Conservation (phyloP, 805 yeast species). For the Maudiozyma serrabonitensis region DNA sequence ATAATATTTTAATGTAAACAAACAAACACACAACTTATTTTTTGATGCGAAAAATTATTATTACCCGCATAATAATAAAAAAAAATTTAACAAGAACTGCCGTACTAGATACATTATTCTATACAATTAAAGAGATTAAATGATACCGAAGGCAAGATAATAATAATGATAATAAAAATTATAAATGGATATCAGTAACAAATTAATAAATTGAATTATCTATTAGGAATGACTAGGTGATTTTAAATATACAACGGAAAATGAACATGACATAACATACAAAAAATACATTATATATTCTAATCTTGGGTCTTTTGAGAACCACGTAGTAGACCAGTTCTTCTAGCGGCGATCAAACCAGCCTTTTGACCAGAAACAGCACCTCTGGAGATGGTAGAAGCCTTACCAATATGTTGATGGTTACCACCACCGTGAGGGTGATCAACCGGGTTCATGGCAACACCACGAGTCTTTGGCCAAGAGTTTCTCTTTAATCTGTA, state of each 20-base stretch:
- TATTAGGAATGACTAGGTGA: conserved; percentile 2
- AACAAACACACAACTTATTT: neutral
- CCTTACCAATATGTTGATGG: conserved; percentile 99
- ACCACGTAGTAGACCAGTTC: conserved; percentile 99
- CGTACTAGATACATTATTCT: too few species aligned
- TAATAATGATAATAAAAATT: too few species aligned
- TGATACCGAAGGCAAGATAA: too few species aligned
- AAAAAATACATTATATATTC: conserved; percentile 24
- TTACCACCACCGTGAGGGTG: conserved; percentile 99
- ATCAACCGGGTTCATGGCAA: conserved; percentile 99
- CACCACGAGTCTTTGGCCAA: conserved; percentile 99
- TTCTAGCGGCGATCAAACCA: conserved; percentile 99
- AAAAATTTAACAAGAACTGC: neutral
- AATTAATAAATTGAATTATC: conserved; percentile 2
- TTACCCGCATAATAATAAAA: too few species aligned
- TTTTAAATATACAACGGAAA: conserved; percentile 1
- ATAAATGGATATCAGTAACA: conserved; percentile 1
- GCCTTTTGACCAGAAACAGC: conserved; percentile 99
- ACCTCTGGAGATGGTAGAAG: conserved; percentile 98
- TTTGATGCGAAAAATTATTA: too few species aligned
- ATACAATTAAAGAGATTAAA: too few species aligned
- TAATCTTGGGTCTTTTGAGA: conserved; percentile 86
- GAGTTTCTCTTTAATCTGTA: conserved; percentile 99
- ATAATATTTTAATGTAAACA: conserved; percentile 1
- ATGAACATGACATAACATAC: conserved; percentile 5